Percentiles rank a stretch among this genome's conserved stretches.
These are phyloP conservation scores for Diutina ranongensis DNA, from an alignment of 1,139 yeast genomes.

Conservation along the genomic window DNA sequence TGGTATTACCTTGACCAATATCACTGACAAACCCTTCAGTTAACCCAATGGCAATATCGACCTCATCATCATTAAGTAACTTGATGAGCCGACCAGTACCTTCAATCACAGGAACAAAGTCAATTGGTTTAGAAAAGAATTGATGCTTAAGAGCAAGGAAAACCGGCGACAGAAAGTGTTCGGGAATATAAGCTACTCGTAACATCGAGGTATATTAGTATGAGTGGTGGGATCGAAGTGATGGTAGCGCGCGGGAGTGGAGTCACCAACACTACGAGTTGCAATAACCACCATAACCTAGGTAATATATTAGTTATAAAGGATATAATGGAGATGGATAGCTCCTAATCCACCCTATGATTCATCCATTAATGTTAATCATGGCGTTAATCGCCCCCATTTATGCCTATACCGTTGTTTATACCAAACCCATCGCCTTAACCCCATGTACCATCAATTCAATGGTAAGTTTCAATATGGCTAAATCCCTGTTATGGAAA, in stretches of 20 bases:
- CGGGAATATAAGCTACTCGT: conserved; percentile 78
- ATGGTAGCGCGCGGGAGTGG: too few species aligned
- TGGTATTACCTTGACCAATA: conserved; percentile 52
- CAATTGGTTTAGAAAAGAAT: conserved; percentile 40
- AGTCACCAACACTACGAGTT: too few species aligned
- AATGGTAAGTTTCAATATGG: background rate
- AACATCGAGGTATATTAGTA: conserved; percentile 11
- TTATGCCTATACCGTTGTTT: too few species aligned
- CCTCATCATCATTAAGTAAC: conserved; percentile 48
- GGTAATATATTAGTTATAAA: too few species aligned
- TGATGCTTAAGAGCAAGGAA: conserved; percentile 58
- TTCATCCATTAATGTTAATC: too few species aligned
- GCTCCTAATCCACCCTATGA: too few species aligned
- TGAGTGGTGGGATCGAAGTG: background rate
- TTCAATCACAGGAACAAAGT: conserved; percentile 66
- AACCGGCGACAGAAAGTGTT: conserved; percentile 83
- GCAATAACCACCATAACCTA: too few species aligned
- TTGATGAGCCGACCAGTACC: conserved; percentile 85
- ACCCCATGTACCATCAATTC: background rate
- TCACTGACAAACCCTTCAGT: conserved; percentile 90
- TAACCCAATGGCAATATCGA: conserved; percentile 75
- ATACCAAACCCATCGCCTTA: background rate
- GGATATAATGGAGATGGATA: too few species aligned
- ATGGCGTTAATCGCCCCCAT: too few species aligned
- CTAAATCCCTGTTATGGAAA: background rate